Evolutionary conservation across 768 basidiomycete genomes (phyloP).

Genomic region (Lentinula sp.): DNA sequence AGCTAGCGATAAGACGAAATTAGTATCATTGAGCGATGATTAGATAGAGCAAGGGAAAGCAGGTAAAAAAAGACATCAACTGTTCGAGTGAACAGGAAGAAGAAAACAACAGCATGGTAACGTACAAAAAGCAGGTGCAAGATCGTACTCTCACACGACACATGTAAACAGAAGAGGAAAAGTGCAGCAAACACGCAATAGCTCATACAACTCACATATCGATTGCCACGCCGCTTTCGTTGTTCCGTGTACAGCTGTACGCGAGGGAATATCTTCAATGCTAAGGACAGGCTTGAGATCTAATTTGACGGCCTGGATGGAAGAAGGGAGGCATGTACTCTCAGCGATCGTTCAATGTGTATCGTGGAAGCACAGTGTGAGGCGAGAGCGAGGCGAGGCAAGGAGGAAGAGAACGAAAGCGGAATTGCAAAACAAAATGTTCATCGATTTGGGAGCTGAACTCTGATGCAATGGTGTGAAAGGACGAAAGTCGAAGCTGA

Average conservation of each 20-base stretch:
- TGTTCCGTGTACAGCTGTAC: conserved; percentile 81
- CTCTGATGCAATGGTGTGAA: neutral
- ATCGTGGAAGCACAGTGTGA: no score
- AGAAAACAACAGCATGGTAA: neutral
- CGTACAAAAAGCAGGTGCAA: no score
- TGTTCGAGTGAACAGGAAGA: neutral
- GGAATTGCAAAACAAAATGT: no score
- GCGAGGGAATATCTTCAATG: conserved; percentile 56
- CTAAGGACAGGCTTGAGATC: conserved; percentile 56
- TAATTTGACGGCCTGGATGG: conserved; percentile 56
- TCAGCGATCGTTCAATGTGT: neutral
- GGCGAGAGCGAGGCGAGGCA: no score
- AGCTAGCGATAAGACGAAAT: conserved; percentile 28
- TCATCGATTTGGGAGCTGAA: no score
- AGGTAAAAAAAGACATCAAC: no score
- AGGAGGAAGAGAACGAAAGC: no score
- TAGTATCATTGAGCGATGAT: neutral
- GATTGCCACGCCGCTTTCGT: conserved; percentile 58
- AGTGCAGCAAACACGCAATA: neutral
- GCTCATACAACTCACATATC: conserved; percentile 47
- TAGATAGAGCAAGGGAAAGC: neutral
- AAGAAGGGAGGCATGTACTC: neutral
- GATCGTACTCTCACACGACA: neutral
- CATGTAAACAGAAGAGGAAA: neutral
- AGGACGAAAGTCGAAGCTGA: conserved; percentile 17